These are phyloP conservation scores for Penicillium argentinense DNA, from an alignment of 495 filamentous ascomycete species.

Conservation along the genomic window DNA sequence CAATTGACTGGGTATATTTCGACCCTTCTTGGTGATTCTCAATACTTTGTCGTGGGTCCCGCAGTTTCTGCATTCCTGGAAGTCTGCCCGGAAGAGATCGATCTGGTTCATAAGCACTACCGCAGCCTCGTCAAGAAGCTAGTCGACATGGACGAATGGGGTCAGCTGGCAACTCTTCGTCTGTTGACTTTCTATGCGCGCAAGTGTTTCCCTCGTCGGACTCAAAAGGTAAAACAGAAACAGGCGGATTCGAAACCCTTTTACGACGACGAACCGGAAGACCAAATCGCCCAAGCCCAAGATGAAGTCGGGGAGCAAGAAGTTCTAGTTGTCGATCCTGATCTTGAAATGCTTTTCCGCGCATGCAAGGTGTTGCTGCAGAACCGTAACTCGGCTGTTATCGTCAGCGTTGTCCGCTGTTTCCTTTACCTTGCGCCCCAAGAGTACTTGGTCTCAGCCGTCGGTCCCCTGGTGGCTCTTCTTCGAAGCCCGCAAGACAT, in stretches of 20 bases:
- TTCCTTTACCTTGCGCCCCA: constrained; percentile 79
- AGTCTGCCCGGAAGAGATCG: constrained; percentile 80
- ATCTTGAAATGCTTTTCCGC: constrained; percentile 79
- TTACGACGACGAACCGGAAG: constrained; percentile 65
- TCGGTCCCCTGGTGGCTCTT: constrained; percentile 83
- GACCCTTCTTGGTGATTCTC: constrained; percentile 78
- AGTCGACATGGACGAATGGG: constrained; percentile 99
- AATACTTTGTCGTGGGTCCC: constrained; percentile 92
- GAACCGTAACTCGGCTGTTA: constrained; percentile 88
- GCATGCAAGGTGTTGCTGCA: constrained; percentile 81
- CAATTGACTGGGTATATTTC: constrained; percentile 79
- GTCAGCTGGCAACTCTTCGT: constrained; percentile 77
- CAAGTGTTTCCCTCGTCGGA: constrained; percentile 81
- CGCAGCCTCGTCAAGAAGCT: constrained; percentile 79
- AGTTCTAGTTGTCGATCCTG: constrained; percentile 67
- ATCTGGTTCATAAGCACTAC: constrained; percentile 89
- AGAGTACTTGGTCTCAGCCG: constrained; percentile 65
- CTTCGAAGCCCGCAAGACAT: constrained; percentile 83
- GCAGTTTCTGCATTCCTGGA: constrained; percentile 88
- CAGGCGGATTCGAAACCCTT: constrained; percentile 63
- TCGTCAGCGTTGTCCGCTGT: constrained; percentile 81
- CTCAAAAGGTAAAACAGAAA: constrained; percentile 54
- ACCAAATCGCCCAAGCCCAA: constrained; percentile 42
- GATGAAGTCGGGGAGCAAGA: constrained; percentile 53
- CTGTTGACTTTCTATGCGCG: constrained; percentile 82